Percentiles rank a stretch among this genome's conserved stretches.
These are phyloP conservation scores for Aspergillus latus DNA, from an alignment of 2,329 filamentous ascomycete genomes.

Conservation along the genomic window DNA sequence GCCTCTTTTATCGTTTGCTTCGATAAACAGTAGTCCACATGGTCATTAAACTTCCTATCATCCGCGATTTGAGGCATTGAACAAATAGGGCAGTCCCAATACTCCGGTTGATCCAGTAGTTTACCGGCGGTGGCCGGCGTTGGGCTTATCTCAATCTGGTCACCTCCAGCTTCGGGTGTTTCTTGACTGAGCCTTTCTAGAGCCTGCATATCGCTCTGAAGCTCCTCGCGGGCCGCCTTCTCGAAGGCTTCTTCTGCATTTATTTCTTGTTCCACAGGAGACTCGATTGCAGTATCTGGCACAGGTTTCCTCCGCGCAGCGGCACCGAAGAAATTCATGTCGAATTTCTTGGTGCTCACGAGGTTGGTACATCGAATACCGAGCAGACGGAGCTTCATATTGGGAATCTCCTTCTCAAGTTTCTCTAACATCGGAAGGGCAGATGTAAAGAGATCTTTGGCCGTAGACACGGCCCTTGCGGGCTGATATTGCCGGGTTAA, in stretches of 20 bases:
- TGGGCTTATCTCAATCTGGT: constrained; percentile 28
- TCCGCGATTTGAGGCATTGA: constrained; percentile 70
- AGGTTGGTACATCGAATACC: constrained; percentile 86
- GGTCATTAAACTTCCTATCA: constrained; percentile 79
- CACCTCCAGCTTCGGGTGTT: constrained; percentile 15
- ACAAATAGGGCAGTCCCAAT: constrained; percentile 90
- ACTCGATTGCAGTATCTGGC: constrained; percentile 19
- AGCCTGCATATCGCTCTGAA: constrained; percentile 61
- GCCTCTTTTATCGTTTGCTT: constrained; percentile 80
- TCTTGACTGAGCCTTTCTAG: constrained; percentile 64
- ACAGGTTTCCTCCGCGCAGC: constrained; percentile 25
- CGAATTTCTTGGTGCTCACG: constrained; percentile 77
- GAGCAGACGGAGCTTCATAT: constrained; percentile 79
- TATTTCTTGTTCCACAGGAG: constrained; percentile 59
- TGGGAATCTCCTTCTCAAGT: constrained; percentile 77
- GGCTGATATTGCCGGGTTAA: constrained; percentile 74
- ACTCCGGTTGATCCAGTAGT: constrained; percentile 41
- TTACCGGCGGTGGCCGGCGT: constrained; percentile 5
- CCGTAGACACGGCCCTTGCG: constrained; percentile 68
- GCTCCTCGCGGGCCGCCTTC: constrained; percentile 59
- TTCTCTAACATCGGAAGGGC: constrained; percentile 80
- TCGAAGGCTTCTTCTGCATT: constrained; percentile 69
- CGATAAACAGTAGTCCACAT: constrained; percentile 90
- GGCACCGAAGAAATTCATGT: constrained; percentile 75
- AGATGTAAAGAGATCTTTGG: constrained; percentile 81